Evolutionary conservation across 2,329 filamentous ascomycete species (phyloP).

Genomic region (Fonsecaea pedrosoi): DNA sequence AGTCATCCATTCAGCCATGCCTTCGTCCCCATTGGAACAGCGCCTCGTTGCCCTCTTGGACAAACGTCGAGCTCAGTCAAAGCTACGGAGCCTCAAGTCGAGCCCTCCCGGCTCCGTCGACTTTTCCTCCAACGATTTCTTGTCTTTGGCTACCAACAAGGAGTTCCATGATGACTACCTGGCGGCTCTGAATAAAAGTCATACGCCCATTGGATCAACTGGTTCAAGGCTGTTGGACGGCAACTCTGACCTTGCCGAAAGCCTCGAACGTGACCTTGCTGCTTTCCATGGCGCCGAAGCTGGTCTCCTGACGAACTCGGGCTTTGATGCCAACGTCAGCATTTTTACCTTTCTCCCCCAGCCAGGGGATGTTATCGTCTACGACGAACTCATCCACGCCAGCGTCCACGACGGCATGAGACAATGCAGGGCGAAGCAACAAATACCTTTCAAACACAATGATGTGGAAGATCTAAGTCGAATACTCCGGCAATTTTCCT

Average conservation of each 20-base stretch:
- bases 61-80: constrained; percentile 52
- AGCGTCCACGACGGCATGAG: constrained; percentile 80
- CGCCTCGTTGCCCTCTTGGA: constrained; percentile 41
- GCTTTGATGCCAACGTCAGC: constrained; percentile 71
- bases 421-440: constrained; percentile 61
- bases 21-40: constrained; percentile 34
- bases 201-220: constrained; percentile 59
- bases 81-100: constrained; percentile 57
- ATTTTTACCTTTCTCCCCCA: constrained; percentile 68
- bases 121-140: constrained; percentile 71
- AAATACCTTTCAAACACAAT: constrained; percentile 58
- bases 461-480: constrained; percentile 47
- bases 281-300: constrained; percentile 64
- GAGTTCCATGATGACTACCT: constrained; percentile 58
- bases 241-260: constrained; percentile 66
- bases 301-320: constrained; percentile 68
- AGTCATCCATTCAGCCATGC: constrained; percentile 13
- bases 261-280: constrained; percentile 65
- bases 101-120: constrained; percentile 55
- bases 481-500: constrained; percentile 42
- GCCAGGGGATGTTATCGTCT: constrained; percentile 67
- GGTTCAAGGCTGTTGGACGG: constrained; percentile 71
- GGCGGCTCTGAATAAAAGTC: constrained; percentile 50
- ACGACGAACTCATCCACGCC: constrained; percentile 78
- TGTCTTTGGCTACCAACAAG: constrained; percentile 61